phyloP scores from a whole-genome alignment of 441 rosid species.

The Pelargonium australe region DNA sequence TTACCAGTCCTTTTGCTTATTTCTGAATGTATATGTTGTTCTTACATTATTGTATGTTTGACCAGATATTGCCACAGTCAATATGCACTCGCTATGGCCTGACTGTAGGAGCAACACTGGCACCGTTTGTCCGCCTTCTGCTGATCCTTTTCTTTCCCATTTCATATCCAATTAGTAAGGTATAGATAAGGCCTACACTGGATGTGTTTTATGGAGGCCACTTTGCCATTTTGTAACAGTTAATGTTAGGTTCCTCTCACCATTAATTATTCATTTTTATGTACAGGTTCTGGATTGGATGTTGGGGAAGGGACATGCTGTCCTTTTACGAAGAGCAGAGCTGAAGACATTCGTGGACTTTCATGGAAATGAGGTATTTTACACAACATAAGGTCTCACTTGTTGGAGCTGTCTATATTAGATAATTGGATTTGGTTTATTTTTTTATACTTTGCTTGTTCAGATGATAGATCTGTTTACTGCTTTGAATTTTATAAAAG shows the following conservation, averaged over 20 bases:
- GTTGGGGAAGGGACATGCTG: conserved; percentile 27
- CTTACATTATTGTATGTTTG: background rate
- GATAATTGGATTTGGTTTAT: background rate
- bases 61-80: conserved; percentile 26
- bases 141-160: conserved; percentile 23
- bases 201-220: background rate
- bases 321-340: conserved; percentile 31
- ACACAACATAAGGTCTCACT: background rate
- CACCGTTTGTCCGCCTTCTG: conserved; percentile 25
- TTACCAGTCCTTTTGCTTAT: background rate
- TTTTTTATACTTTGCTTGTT: background rate
- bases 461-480: background rate
- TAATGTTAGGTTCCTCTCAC: background rate
- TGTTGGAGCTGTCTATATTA: conserved; percentile 2
- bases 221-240: too few relatives aligned
- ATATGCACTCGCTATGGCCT: conserved; percentile 26
- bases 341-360: conserved; percentile 13
- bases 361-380: conserved; percentile 17
- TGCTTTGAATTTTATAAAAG: background rate
- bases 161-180: conserved; percentile 31
- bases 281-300: conserved; percentile 23
- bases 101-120: conserved; percentile 24
- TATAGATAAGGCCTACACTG: background rate
- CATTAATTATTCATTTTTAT: background rate
- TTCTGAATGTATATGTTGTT: background rate